Percentiles rank a stretch among this genome's conserved stretches.
These are phyloP conservation scores for Aspergillus proliferans DNA, from an alignment of 2,329 filamentous ascomycete species.

Conservation along the genomic window DNA sequence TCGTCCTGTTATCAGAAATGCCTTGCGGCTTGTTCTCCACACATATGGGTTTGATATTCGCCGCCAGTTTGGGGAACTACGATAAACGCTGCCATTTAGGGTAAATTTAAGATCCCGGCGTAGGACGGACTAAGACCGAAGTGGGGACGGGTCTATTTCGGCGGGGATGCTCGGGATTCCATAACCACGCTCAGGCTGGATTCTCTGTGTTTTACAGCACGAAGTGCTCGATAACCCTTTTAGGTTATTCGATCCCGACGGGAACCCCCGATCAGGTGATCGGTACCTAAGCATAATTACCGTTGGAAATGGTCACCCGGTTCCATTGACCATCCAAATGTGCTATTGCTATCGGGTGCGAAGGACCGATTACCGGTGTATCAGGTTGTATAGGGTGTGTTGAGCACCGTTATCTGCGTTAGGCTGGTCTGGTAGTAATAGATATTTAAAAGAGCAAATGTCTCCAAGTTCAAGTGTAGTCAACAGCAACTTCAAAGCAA, in stretches of 20 bases:
- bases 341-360: slow-evolving; percentile 10
- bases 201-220: neutral
- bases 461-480: slow-evolving; percentile 7
- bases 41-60: neutral
- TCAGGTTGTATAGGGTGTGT: slow-evolving; percentile 5
- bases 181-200: neutral
- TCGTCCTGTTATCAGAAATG: no score
- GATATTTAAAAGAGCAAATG: slow-evolving; percentile 16
- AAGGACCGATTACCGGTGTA: slow-evolving; percentile 5
- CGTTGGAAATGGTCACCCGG: slow-evolving; percentile 13
- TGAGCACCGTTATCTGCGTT: neutral
- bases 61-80: neutral
- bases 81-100: slow-evolving; percentile 4
- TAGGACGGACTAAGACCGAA: slow-evolving; percentile 8
- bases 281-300: slow-evolving; percentile 14
- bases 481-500: slow-evolving; percentile 7
- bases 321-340: slow-evolving; percentile 6
- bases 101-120: slow-evolving; percentile 5
- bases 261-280: slow-evolving; percentile 18
- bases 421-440: slow-evolving; percentile 1
- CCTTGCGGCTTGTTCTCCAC: no score
- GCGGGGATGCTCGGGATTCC: slow-evolving; percentile 1
- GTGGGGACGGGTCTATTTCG: slow-evolving; percentile 3
- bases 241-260: slow-evolving; percentile 13
- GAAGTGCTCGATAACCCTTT: slow-evolving; percentile 7